phyloP scores from a whole-genome alignment of 768 basidiomycete genomes.

The Cyclocybe cylindracea region DNA sequence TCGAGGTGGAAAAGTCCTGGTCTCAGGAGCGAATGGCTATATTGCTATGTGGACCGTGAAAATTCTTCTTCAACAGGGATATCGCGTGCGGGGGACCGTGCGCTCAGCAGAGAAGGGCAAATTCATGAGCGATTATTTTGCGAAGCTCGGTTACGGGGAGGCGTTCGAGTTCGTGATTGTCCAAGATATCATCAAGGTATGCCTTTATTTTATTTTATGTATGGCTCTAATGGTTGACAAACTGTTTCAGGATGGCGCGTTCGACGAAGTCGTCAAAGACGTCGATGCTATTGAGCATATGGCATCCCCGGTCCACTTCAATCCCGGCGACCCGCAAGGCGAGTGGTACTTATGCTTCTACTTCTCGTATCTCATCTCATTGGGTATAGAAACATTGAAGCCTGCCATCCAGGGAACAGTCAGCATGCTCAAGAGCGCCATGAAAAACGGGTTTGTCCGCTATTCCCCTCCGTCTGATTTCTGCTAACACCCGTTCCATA shows the following conservation, averaged over 20 bases:
- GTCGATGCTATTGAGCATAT: slow-evolving; percentile 5
- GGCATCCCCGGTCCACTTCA: slow-evolving; percentile 1
- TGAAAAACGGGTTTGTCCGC: slow-evolving; percentile 46
- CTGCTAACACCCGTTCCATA: not conserved
- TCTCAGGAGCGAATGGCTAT: slow-evolving; percentile 62
- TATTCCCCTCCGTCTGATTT: not conserved
- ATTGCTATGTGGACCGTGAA: slow-evolving; percentile 60
- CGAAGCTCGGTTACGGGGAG: slow-evolving; percentile 47
- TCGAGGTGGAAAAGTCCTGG: slow-evolving; percentile 41
- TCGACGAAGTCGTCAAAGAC: slow-evolving; percentile 1
- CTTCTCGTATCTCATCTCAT: no score
- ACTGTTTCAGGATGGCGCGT: slow-evolving; percentile 20
- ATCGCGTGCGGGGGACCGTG: slow-evolving; percentile 66
- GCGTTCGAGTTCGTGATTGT: slow-evolving; percentile 68
- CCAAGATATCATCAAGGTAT: slow-evolving; percentile 57
- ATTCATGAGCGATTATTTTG: slow-evolving; percentile 56
- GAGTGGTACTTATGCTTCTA: no score
- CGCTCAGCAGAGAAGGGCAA: slow-evolving; percentile 59
- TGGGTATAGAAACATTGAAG: slow-evolving; percentile 52
- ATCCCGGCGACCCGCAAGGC: slow-evolving; percentile 9
- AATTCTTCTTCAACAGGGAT: slow-evolving; percentile 60
- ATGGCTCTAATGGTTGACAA: not conserved
- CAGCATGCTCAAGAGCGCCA: slow-evolving; percentile 57
- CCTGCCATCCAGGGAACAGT: slow-evolving; percentile 77
- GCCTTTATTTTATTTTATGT: not conserved